Conservation (phyloP, 2,329 filamentous ascomycete species). For the Xenosphaeropsis pyriputrescens region DNA sequence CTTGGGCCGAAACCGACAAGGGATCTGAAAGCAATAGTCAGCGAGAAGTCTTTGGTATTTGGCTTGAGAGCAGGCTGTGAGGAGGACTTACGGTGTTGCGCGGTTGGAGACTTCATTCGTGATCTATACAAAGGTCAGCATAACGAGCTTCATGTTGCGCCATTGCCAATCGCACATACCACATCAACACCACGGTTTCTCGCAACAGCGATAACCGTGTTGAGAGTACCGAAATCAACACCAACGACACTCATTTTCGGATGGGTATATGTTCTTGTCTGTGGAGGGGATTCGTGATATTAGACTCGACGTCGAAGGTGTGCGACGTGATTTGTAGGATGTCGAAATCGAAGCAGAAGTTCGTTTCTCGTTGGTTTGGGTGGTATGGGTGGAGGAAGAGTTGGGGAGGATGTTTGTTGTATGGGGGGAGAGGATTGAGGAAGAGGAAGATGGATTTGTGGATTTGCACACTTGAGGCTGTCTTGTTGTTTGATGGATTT, state of each 20-base stretch:
- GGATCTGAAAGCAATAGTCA: constrained; percentile 38
- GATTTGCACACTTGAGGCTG: too few relatives aligned
- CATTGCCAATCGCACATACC: constrained; percentile 42
- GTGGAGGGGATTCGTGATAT: too few relatives aligned
- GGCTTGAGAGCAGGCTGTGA: background rate
- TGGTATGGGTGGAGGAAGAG: too few relatives aligned
- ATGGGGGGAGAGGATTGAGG: too few relatives aligned
- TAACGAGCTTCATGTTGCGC: constrained; percentile 5
- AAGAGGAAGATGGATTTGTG: too few relatives aligned
- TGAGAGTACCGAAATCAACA: constrained; percentile 81
- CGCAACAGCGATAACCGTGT: constrained; percentile 94
- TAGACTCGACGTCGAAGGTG: too few relatives aligned
- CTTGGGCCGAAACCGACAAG: constrained; percentile 93
- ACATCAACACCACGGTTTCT: constrained; percentile 98
- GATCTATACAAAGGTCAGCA: constrained; percentile 45
- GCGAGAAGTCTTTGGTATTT: constrained; percentile 1
- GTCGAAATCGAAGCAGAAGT: too few relatives aligned
- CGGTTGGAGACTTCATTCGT: constrained; percentile 99
- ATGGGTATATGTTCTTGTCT: background rate
- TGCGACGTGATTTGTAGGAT: too few relatives aligned
- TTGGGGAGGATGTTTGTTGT: too few relatives aligned
- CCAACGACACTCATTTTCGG: constrained; percentile 13
- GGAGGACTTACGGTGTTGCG: constrained; percentile 73
- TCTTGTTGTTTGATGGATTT: too few relatives aligned
- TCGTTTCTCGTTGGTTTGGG: too few relatives aligned